These are phyloP conservation scores for Pichia sp. DNA, from an alignment of 1,139 yeast genomes.

Conservation along the genomic window DNA sequence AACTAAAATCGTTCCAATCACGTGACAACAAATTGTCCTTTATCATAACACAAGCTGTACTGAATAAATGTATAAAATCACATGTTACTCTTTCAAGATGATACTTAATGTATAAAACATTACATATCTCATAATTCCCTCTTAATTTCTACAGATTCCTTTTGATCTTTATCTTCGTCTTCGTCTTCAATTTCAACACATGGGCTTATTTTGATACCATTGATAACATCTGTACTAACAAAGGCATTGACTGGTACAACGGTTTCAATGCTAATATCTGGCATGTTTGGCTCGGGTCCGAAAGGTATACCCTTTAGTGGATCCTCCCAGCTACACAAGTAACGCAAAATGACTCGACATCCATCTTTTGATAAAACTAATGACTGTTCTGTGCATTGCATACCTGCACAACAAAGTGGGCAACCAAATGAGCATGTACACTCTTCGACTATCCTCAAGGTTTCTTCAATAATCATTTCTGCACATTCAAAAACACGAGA, in stretches of 20 bases:
- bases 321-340: conserved; percentile 5
- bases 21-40: too few relatives aligned
- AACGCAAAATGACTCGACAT: conserved; percentile 54
- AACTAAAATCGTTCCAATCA: too few relatives aligned
- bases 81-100: too few relatives aligned
- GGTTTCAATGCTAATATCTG: conserved; percentile 60
- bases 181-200: conserved; percentile 6
- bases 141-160: not conserved
- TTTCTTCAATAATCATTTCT: conserved; percentile 53
- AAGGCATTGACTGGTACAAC: conserved; percentile 48
- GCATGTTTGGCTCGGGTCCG: conserved; percentile 85
- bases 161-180: not conserved
- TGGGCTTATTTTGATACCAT: conserved; percentile 4
- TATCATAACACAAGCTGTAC: too few relatives aligned
- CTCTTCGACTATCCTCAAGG: conserved; percentile 48
- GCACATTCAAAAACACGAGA: conserved; percentile 73
- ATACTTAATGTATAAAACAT: too few relatives aligned
- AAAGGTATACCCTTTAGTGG: conserved; percentile 37
- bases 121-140: too few relatives aligned
- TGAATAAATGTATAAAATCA: too few relatives aligned
- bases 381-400: conserved; percentile 73
- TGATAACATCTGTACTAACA: conserved; percentile 42
- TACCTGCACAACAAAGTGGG: conserved; percentile 75
- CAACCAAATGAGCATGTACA: conserved; percentile 88
- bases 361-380: conserved; percentile 84